Evolutionary conservation across 768 basidiomycete species (phyloP).

Genomic region (Chiua virens): DNA sequence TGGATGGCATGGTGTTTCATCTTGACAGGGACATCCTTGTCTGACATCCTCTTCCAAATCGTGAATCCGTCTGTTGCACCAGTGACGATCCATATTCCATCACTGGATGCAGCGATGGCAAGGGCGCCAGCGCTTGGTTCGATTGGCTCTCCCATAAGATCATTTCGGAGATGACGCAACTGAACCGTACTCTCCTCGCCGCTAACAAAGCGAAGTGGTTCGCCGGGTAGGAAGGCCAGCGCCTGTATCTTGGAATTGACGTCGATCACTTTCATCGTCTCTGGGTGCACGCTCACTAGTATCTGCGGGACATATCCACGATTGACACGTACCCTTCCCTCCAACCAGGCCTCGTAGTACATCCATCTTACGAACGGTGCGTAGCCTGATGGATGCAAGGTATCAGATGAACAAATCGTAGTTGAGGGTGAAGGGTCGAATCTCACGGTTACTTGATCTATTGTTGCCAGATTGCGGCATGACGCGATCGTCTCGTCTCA

Average conservation of each 20-base stretch:
- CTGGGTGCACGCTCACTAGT: not conserved
- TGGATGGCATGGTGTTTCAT: not conserved
- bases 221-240: slow-evolving; percentile 8
- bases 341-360: not conserved
- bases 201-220: slow-evolving; percentile 3
- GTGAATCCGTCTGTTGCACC: slow-evolving; percentile 8
- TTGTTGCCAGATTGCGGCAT: too few species aligned
- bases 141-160: slow-evolving; percentile 11
- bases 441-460: too few species aligned
- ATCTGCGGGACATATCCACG: not conserved
- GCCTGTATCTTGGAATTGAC: slow-evolving; percentile 11
- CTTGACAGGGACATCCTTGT: not conserved
- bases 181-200: slow-evolving; percentile 10
- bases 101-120: slow-evolving; percentile 9
- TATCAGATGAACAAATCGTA: not conserved
- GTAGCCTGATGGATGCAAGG: not conserved
- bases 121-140: slow-evolving; percentile 1
- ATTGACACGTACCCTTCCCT: not conserved
- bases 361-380: not conserved
- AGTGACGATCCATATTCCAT: slow-evolving; percentile 8
- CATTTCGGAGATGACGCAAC: slow-evolving; percentile 2
- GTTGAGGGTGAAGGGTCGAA: too few species aligned
- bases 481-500: too few species aligned
- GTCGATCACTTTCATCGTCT: not conserved
- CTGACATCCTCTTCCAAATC: slow-evolving; percentile 8